phyloP scores from a whole-genome alignment of 352 stramenopile genomes.

The Phytophthora litchii region DNA sequence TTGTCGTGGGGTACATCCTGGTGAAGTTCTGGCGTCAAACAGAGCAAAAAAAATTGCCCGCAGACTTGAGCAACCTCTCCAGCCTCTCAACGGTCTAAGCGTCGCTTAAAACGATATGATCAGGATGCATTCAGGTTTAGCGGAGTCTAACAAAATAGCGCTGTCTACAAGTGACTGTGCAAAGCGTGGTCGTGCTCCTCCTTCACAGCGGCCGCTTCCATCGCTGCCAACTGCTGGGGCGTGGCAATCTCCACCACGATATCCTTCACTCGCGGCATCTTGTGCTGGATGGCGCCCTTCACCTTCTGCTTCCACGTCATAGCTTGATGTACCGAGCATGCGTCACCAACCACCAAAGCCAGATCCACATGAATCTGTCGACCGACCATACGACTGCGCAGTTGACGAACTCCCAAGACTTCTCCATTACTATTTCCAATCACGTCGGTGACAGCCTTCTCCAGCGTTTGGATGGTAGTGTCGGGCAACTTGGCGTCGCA shows the following conservation, averaged over 20 bases:
- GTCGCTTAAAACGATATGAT: too few relatives aligned
- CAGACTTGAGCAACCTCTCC: too few relatives aligned
- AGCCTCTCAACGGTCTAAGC: too few relatives aligned
- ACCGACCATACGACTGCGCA: slow-evolving; percentile 65
- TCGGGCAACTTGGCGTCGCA: slow-evolving; percentile 64
- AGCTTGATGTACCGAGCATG: slow-evolving; percentile 34
- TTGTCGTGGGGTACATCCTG: too few relatives aligned
- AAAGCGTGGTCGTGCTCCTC: slow-evolving; percentile 4
- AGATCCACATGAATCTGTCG: slow-evolving; percentile 67
- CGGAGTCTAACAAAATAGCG: slow-evolving; percentile 11
- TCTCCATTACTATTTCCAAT: slow-evolving; percentile 47
- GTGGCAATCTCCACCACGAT: slow-evolving; percentile 69
- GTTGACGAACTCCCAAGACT: slow-evolving; percentile 47
- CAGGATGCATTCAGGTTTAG: neutral
- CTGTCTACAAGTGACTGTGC: slow-evolving; percentile 13
- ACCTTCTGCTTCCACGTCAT: slow-evolving; percentile 67
- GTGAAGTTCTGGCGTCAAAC: too few relatives aligned
- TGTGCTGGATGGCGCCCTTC: slow-evolving; percentile 47
- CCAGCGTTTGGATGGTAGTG: slow-evolving; percentile 42
- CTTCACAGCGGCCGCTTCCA: slow-evolving; percentile 8
- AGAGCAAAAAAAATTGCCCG: too few relatives aligned
- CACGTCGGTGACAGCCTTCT: slow-evolving; percentile 43
- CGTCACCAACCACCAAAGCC: slow-evolving; percentile 51
- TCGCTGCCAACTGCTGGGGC: slow-evolving; percentile 15
- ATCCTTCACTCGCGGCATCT: slow-evolving; percentile 64